Evolutionary conservation across 805 yeast genomes (phyloP).

Genomic region (Candida michaelii): DNA sequence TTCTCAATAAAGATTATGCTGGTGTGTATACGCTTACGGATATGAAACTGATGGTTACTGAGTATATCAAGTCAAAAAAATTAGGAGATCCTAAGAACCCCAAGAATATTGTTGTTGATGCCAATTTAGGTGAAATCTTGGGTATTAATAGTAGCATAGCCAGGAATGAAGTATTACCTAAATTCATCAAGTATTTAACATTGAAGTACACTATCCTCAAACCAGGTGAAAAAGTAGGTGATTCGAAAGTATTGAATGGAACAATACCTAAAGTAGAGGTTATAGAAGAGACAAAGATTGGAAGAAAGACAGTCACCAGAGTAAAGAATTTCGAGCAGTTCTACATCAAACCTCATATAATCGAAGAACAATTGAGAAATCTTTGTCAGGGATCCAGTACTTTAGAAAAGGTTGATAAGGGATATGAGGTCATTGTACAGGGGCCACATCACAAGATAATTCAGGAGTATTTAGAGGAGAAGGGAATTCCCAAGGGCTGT

Average conservation of each 20-base stretch:
- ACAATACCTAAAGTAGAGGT: conserved; percentile 64
- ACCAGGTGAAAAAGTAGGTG: conserved; percentile 41
- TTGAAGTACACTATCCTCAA: conserved; percentile 49
- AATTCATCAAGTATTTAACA: conserved; percentile 47
- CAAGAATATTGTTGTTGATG: conserved; percentile 56
- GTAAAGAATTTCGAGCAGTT: conserved; percentile 69
- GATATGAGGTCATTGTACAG: conserved; percentile 78
- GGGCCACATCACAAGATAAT: conserved; percentile 79
- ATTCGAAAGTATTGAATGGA: conserved; percentile 51
- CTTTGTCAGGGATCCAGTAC: conserved; percentile 91
- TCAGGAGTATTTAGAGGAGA: conserved; percentile 52
- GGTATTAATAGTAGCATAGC: conserved; percentile 27
- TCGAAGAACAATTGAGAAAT: conserved; percentile 69
- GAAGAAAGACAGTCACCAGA: conserved; percentile 77
- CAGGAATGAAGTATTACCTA: conserved; percentile 47
- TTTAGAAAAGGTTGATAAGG: conserved; percentile 58
- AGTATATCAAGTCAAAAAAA: conserved; percentile 54
- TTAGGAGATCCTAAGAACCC: conserved; percentile 55
- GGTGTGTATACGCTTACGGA: conserved; percentile 54
- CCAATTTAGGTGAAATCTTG: conserved; percentile 45
- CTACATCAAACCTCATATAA: conserved; percentile 58
- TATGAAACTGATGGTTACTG: conserved; percentile 50
- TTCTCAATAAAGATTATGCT: conserved; percentile 35
- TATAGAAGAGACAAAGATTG: conserved; percentile 72
- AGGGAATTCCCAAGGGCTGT: conserved; percentile 68